Percentiles rank a stretch among this genome's conserved stretches.
Evolutionary conservation across 2,329 filamentous ascomycete genomes (phyloP).

Genomic region (Penicillium polonicum): DNA sequence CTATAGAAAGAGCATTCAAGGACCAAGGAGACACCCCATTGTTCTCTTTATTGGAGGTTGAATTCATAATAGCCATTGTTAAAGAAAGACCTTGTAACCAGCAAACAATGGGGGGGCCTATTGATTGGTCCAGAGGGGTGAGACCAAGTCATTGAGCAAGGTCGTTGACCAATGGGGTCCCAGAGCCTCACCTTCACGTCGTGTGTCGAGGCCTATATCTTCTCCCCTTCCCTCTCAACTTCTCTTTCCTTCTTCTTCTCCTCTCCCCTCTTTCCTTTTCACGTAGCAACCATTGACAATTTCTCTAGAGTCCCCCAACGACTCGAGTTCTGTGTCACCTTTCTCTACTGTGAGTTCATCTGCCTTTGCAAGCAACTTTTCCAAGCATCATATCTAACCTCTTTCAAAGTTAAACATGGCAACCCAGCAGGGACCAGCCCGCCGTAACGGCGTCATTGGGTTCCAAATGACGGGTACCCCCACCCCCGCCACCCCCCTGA

Average conservation of each 20-base stretch:
- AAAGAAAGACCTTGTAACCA: background rate
- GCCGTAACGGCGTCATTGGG: background rate
- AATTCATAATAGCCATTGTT: slow-evolving; percentile 1
- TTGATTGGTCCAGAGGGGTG: background rate
- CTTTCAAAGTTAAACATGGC: background rate
- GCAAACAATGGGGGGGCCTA: background rate
- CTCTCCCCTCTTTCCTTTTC: background rate
- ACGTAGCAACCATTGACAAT: background rate
- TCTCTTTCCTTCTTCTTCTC: background rate
- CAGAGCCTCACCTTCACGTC: background rate
- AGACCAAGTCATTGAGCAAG: background rate
- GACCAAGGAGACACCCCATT: background rate
- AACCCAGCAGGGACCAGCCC: background rate
- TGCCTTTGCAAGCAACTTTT: background rate
- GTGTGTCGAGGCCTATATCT: background rate
- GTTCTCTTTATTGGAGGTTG: background rate
- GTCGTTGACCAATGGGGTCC: background rate
- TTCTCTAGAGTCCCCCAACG: background rate
- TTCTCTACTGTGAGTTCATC: background rate
- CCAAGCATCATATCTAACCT: background rate
- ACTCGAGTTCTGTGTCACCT: background rate
- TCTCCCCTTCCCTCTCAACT: background rate
- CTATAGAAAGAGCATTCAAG: background rate
- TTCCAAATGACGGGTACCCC: background rate
- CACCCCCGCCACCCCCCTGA: background rate